Evolutionary conservation across 306 rosid species (phyloP).

Genomic region (Parietaria judaica): DNA sequence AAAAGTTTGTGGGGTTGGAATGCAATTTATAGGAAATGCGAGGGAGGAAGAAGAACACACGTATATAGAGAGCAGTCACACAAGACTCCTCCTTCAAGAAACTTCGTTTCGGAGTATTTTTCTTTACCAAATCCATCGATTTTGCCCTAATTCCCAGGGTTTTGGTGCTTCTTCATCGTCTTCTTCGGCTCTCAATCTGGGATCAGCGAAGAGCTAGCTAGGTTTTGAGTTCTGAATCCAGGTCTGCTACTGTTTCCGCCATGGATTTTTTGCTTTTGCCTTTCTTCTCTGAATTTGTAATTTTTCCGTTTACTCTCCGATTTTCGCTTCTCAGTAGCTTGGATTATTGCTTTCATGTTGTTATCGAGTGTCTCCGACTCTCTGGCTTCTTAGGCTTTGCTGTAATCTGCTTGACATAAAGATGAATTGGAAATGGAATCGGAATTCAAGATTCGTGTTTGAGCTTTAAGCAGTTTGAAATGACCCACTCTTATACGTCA

Average conservation of each 20-base stretch:
- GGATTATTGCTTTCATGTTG: not conserved
- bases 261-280: not conserved
- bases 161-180: not conserved
- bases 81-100: not conserved
- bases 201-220: not conserved
- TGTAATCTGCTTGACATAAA: not conserved
- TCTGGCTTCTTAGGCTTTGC: not conserved
- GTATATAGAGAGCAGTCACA: too few relatives aligned
- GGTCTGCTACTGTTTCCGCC: not conserved
- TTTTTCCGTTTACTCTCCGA: not conserved
- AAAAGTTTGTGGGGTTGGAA: too few relatives aligned
- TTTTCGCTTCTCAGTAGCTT: not conserved
- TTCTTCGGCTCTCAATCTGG: not conserved
- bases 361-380: not conserved
- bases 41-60: too few relatives aligned
- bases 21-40: too few relatives aligned
- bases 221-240: not conserved
- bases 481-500: too few relatives aligned
- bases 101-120: not conserved
- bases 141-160: not conserved
- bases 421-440: not conserved
- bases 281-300: too few relatives aligned
- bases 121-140: not conserved
- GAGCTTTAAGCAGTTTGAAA: too few relatives aligned
- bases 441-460: not conserved